phyloP scores from a whole-genome alignment of 805 yeast species.

The Myxozyma geophila region DNA sequence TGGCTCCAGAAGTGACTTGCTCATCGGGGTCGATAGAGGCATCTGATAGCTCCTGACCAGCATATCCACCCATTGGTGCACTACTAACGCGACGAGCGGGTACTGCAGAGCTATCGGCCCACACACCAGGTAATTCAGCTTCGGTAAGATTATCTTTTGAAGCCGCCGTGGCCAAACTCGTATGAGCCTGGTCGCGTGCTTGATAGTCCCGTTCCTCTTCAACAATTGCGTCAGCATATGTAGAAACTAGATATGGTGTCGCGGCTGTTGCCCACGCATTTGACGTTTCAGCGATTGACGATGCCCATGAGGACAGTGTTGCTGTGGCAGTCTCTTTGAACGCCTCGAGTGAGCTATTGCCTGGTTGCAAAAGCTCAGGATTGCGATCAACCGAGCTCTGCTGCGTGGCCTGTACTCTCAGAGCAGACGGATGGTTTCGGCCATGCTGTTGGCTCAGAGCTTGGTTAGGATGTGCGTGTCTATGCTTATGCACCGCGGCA shows the following conservation, averaged over 20 bases:
- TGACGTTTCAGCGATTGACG: constrained; percentile 30
- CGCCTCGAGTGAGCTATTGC: not conserved
- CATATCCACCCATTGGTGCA: not conserved
- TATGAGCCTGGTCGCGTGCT: not conserved
- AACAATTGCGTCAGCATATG: constrained; percentile 14
- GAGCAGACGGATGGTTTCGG: not conserved
- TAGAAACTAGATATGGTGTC: constrained; percentile 25
- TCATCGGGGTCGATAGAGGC: not conserved
- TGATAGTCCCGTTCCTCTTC: constrained; percentile 8
- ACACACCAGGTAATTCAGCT: constrained; percentile 7
- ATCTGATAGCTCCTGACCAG: constrained; percentile 1
- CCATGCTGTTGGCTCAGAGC: constrained; percentile 1
- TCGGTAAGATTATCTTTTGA: not conserved
- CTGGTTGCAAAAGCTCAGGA: not conserved
- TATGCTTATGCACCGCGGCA: constrained; percentile 16
- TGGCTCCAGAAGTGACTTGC: not conserved
- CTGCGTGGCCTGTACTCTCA: constrained; percentile 4
- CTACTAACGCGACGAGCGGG: not conserved
- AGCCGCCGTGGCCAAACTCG: not conserved
- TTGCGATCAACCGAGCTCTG: not conserved
- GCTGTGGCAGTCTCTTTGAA: constrained; percentile 26
- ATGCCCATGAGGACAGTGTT: constrained; percentile 30
- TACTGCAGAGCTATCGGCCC: not conserved
- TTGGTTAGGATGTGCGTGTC: constrained; percentile 10
- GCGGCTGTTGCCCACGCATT: constrained; percentile 34